phyloP scores from a whole-genome alignment of 2,329 filamentous ascomycete genomes.

The Aspergillus spinulosporus region DNA sequence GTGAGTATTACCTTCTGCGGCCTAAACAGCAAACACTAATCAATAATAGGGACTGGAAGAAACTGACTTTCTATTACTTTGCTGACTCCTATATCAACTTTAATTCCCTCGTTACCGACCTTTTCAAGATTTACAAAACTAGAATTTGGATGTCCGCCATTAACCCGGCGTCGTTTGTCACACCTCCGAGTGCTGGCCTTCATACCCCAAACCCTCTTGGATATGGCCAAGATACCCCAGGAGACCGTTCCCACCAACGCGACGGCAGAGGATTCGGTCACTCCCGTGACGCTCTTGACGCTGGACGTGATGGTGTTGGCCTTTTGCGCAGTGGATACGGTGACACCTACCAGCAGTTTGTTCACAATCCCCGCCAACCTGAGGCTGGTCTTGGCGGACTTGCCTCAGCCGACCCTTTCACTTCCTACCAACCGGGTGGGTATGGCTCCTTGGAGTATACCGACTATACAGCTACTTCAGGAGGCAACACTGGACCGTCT shows the following conservation, averaged over 20 bases:
- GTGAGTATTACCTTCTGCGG: conserved; percentile 57
- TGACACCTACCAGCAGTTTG: conserved; percentile 41
- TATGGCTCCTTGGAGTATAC: conserved; percentile 43
- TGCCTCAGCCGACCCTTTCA: conserved; percentile 38
- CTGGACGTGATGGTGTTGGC: conserved; percentile 31
- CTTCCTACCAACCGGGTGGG: conserved; percentile 31
- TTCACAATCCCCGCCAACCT: conserved; percentile 33
- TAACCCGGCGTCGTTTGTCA: conserved; percentile 93
- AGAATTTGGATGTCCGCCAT: conserved; percentile 99
- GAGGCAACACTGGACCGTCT: conserved; percentile 36
- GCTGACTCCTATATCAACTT: conserved; percentile 98
- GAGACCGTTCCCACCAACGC: conserved; percentile 44
- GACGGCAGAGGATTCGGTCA: conserved; percentile 35
- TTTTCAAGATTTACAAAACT: conserved; percentile 99
- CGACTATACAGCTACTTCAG: conserved; percentile 34
- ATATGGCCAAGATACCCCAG: conserved; percentile 45
- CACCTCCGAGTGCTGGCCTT: conserved; percentile 66
- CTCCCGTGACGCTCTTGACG: conserved; percentile 33
- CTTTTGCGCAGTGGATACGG: conserved; percentile 36
- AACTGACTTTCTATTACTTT: conserved; percentile 98
- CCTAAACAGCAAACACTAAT: not conserved
- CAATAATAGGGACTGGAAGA: conserved; percentile 87
- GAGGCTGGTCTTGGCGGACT: conserved; percentile 34
- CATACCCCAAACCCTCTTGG: conserved; percentile 69
- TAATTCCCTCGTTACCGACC: conserved; percentile 92